Percentiles rank a stretch among this genome's conserved stretches.
These are phyloP conservation scores for Cruciata laevipes DNA, from an alignment of 257 asterid genomes.

Conservation along the genomic window DNA sequence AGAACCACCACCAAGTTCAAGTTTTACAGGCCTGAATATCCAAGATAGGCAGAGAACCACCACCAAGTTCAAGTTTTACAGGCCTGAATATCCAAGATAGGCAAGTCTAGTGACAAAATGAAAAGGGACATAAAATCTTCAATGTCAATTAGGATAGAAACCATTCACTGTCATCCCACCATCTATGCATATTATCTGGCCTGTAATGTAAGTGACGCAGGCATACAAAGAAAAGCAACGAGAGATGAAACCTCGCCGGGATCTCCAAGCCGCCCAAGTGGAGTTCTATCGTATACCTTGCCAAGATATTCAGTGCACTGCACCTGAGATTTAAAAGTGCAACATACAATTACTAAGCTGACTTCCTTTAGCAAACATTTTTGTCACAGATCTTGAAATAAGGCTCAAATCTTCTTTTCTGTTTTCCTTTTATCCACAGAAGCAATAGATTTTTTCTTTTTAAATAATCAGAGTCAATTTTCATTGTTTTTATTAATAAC, in stretches of 20 bases:
- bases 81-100: background rate
- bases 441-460: background rate
- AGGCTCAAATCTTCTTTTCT: background rate
- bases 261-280: conserved; percentile 60
- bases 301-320: conserved; percentile 40
- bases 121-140: background rate
- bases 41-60: background rate
- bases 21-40: no score
- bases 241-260: conserved; percentile 58
- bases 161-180: conserved; percentile 72
- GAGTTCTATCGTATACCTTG: conserved; percentile 52
- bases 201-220: conserved; percentile 61
- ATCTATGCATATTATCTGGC: conserved; percentile 58
- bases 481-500: no score
- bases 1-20: no score
- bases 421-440: background rate
- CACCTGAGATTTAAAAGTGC: conserved; percentile 25
- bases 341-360: background rate
- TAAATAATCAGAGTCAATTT: no score
- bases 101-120: background rate
- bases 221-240: conserved; percentile 67
- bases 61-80: background rate
- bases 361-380: background rate
- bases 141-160: conserved; percentile 33
- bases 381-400: background rate